Conservation (phyloP, 768 basidiomycete species). For the Suillus paluster region DNA sequence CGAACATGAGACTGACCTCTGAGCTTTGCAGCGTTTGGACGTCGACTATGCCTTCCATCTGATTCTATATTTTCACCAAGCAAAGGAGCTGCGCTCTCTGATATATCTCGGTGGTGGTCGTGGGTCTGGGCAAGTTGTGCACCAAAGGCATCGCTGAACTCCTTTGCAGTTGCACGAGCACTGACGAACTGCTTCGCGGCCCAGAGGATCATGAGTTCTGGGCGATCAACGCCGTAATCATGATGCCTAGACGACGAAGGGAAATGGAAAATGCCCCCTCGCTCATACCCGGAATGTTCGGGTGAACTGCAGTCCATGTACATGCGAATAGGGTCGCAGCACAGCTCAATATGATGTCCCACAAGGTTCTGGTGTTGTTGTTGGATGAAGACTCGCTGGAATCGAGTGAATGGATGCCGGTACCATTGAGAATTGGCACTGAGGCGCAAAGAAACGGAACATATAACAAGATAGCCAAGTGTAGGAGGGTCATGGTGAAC, state of each 20-base stretch:
- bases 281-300: constrained; percentile 28
- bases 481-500: neutral
- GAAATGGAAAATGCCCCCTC: constrained; percentile 7
- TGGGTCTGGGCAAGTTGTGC: neutral
- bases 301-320: constrained; percentile 35
- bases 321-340: constrained; percentile 33
- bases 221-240: constrained; percentile 29
- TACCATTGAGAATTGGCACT: neutral
- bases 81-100: too few species aligned
- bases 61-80: too few species aligned
- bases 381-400: neutral
- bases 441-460: neutral
- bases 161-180: constrained; percentile 12
- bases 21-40: too few species aligned
- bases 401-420: neutral
- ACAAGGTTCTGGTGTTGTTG: constrained; percentile 13
- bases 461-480: neutral
- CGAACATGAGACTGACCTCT: too few species aligned
- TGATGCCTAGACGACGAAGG: constrained; percentile 16
- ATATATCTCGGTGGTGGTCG: too few species aligned
- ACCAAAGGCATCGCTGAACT: neutral
- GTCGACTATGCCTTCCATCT: too few species aligned
- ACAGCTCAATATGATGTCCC: constrained; percentile 30
- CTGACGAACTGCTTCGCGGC: constrained; percentile 27
- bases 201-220: constrained; percentile 35